Base-by-base conservation (phyloP, 2,329 filamentous ascomycete species). In the Arthrinium puccinioides region DNA sequence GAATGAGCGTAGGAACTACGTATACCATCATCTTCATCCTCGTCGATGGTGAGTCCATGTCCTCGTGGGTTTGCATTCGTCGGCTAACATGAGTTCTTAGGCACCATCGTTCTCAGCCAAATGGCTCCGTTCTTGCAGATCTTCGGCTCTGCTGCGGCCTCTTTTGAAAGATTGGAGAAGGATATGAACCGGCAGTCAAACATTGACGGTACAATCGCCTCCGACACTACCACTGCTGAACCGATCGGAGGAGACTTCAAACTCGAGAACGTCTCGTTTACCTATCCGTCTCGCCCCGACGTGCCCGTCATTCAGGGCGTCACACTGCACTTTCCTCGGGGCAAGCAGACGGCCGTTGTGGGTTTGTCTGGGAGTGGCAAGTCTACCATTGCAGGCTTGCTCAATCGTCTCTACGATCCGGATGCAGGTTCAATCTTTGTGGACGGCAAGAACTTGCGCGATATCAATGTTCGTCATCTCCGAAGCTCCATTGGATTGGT, bases 21-120 rank as follows among this genome's bases (percentile, higher is more conserved):
- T 82, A 81, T 46, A 79, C 76, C 1, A 77, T 81, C 21, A 75
- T 82, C 10, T 77, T 82, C 37, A 61, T 82, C 21, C 72, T 82
- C 9, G 65, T 82, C 2, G 78, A 82, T 44, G 75, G 65, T 67
- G 56, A 44, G 59, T 14, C 10, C 23, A 21, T n/a, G n/a, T n/a
- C n/a, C n/a, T n/a, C n/a, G 6, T 15, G 5, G 6, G 9, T 19
- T 8, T 24, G 13, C 25, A 32, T 40, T 25, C 25, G 14, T 14
- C n/a, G n/a, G n/a, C n/a, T n/a, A n/a, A n/a, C n/a, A n/a, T n/a
- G n/a, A n/a, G n/a, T 60, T 66, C 20, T 18, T 39, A 62, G 60
- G 74, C 20, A 72, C 73, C 0, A 67, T 79, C 27, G 67, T 80
- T 3, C 62, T 79, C 14, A 74, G 74, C 24, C 71, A 75, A 43